phyloP scores from a whole-genome alignment of 306 rosid genomes.

The Crataegus laevigata region DNA sequence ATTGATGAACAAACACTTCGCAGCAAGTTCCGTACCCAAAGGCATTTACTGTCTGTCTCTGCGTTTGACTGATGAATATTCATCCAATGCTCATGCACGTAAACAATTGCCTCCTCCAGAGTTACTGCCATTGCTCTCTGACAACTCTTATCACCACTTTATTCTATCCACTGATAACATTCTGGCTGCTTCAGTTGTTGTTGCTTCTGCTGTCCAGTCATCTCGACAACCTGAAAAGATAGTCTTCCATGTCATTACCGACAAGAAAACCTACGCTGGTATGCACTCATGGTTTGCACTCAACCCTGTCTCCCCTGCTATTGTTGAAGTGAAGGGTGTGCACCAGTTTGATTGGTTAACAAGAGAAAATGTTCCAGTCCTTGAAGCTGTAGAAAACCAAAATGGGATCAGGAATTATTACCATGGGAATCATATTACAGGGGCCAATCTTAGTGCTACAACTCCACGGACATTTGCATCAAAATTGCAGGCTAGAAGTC shows the following conservation, averaged over 20 bases:
- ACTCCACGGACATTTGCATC: slow-evolving; percentile 72
- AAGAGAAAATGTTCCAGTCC: slow-evolving; percentile 97
- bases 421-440: slow-evolving; percentile 77
- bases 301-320: slow-evolving; percentile 82
- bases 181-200: slow-evolving; percentile 97
- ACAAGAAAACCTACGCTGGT: slow-evolving; percentile 92
- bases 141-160: slow-evolving; percentile 86
- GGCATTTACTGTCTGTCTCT: slow-evolving; percentile 92
- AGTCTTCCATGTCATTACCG: slow-evolving; percentile 96
- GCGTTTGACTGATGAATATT: slow-evolving; percentile 98
- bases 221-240: slow-evolving; percentile 70
- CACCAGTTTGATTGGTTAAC: slow-evolving; percentile 99
- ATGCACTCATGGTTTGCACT: slow-evolving; percentile 99
- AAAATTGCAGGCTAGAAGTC: slow-evolving; percentile 89
- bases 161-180: slow-evolving; percentile 90
- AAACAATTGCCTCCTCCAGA: slow-evolving; percentile 95
- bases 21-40: slow-evolving; percentile 93
- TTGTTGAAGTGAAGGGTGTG: slow-evolving; percentile 89
- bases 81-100: slow-evolving; percentile 97
- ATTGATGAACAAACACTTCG: slow-evolving; percentile 91
- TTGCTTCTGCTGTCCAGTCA: slow-evolving; percentile 82
- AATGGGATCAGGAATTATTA: slow-evolving; percentile 82
- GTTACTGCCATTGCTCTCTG: slow-evolving; percentile 77
- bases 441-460: slow-evolving; percentile 66
- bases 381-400: slow-evolving; percentile 94